phyloP scores from a whole-genome alignment of 192 early-diverging fungal species.

The Podila epicladia region DNA sequence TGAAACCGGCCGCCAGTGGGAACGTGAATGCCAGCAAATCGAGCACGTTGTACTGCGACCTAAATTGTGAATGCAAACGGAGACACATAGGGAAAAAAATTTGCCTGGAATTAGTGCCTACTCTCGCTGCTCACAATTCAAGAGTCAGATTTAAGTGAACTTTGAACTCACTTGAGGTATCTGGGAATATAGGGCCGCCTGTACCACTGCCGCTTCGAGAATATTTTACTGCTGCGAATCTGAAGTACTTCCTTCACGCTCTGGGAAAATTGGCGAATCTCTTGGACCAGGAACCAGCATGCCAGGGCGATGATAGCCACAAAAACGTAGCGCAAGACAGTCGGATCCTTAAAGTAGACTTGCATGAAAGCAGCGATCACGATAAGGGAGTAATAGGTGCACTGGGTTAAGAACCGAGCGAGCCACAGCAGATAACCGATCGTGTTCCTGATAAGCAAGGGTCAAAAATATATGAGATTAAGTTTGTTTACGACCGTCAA shows the following conservation, averaged over 20 bases:
- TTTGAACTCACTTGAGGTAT: no score
- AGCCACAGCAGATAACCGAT: neutral
- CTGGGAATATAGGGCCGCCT: no score
- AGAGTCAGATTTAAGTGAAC: no score
- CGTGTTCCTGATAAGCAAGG: neutral
- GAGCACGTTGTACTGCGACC: neutral
- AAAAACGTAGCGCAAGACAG: neutral
- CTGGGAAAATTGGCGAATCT: neutral
- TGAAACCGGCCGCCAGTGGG: neutral
- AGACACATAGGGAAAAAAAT: neutral
- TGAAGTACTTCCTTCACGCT: neutral
- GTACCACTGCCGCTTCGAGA: neutral
- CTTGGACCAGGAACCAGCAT: neutral
- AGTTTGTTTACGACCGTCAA: neutral
- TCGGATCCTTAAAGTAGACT: neutral
- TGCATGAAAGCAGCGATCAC: neutral
- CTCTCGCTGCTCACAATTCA: neutral
- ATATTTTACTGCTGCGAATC: neutral
- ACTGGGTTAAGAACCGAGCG: neutral
- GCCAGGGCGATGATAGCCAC: neutral
- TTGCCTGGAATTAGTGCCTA: neutral
- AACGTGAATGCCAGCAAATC: neutral
- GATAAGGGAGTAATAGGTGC: neutral
- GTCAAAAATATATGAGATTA: neutral
- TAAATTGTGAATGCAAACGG: neutral